Conservation (phyloP, 106 monocot species). For the Chionographis japonica region DNA sequence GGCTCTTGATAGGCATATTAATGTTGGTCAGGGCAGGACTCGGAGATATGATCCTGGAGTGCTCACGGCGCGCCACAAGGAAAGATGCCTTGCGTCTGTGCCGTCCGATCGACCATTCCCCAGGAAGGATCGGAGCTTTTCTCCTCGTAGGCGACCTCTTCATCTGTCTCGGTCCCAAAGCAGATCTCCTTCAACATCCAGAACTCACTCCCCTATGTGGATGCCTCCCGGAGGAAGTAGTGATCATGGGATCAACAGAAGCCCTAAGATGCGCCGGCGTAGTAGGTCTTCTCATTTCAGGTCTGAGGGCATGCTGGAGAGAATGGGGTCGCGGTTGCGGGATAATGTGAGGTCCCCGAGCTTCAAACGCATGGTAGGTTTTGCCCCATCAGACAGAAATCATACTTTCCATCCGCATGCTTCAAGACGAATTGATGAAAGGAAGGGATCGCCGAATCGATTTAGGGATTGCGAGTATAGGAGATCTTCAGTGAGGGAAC, state of each 20-base stretch:
- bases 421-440: slow-evolving; percentile 52
- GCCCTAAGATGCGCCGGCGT: slow-evolving; percentile 12
- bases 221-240: slow-evolving; percentile 36
- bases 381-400: slow-evolving; percentile 23
- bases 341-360: too few species aligned
- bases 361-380: slow-evolving; percentile 18
- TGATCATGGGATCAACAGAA: slow-evolving; percentile 15
- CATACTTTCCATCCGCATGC: slow-evolving; percentile 28
- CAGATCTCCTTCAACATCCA: slow-evolving; percentile 69
- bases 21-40: slow-evolving; percentile 17
- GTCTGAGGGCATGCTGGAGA: slow-evolving; percentile 14
- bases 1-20: slow-evolving; percentile 32
- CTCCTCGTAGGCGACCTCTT: slow-evolving; percentile 34
- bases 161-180: slow-evolving; percentile 26
- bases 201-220: slow-evolving; percentile 73
- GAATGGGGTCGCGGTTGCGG: slow-evolving; percentile 29
- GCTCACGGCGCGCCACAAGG: slow-evolving; percentile 8
- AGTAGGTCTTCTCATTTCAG: slow-evolving; percentile 40
- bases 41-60: slow-evolving; percentile 29
- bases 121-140: slow-evolving; percentile 45
- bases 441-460: slow-evolving; percentile 24
- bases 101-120: slow-evolving; percentile 15
- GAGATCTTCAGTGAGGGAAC: slow-evolving; percentile 30
- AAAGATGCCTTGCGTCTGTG: slow-evolving; percentile 22
- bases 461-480: slow-evolving; percentile 27